A percentile compares a stretch with the other conserved stretches of the same genome.
Evolutionary conservation across 2,329 filamentous ascomycete genomes (phyloP).

Genomic region (Pyrenochaeta sp.): DNA sequence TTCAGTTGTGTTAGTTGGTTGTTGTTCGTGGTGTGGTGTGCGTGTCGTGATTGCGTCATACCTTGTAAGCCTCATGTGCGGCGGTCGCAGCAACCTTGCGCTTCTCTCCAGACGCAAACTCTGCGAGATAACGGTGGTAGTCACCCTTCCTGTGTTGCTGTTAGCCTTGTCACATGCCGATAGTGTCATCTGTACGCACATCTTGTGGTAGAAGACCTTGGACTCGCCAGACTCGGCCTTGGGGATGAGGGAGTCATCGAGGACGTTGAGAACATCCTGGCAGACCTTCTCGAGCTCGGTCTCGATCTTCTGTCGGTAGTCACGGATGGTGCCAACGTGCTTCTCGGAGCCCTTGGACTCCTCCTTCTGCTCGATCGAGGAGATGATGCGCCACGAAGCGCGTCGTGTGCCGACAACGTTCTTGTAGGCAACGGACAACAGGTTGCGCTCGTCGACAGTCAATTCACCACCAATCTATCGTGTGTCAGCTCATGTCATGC

Average conservation of each 20-base stretch:
- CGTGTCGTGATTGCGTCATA: constrained; percentile 56
- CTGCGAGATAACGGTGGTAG: constrained; percentile 94
- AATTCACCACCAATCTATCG: constrained; percentile 71
- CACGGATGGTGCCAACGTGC: constrained; percentile 92
- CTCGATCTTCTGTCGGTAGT: constrained; percentile 99
- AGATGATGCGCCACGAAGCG: constrained; percentile 99
- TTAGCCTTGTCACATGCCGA: constrained; percentile 21
- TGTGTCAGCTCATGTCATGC: constrained; percentile 27
- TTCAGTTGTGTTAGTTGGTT: constrained; percentile 27
- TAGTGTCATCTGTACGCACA: constrained; percentile 67
- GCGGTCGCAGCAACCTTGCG: constrained; percentile 86
- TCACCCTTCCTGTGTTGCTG: constrained; percentile 81
- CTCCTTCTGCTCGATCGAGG: constrained; percentile 99
- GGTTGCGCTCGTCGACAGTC: constrained; percentile 79
- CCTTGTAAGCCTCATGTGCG: constrained; percentile 97
- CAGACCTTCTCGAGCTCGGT: constrained; percentile 96
- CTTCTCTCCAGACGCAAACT: constrained; percentile 93
- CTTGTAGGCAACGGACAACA: constrained; percentile 99
- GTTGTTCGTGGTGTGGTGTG: constrained; percentile 12
- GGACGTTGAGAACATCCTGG: constrained; percentile 95
- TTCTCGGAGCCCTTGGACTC: constrained; percentile 98
- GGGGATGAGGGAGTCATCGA: constrained; percentile 92
- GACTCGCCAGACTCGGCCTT: constrained; percentile 97
- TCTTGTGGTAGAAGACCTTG: constrained; percentile 99
- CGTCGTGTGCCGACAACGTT: constrained; percentile 98